Conservation (phyloP, 306 rosid genomes). For the Begonia loranthoides region DNA sequence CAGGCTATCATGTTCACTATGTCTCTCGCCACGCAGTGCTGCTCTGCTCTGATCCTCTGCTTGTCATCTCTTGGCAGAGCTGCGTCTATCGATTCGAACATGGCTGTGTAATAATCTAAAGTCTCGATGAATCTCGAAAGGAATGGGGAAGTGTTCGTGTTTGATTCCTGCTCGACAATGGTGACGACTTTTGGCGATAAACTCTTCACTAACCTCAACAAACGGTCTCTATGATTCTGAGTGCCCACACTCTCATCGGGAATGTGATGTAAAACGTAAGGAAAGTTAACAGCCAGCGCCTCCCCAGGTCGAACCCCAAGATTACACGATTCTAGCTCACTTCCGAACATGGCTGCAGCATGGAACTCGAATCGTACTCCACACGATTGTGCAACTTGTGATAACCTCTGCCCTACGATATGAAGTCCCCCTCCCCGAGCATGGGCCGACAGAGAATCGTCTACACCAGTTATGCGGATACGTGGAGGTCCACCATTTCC, state of each 20-base stretch:
- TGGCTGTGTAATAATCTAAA: slow-evolving; percentile 50
- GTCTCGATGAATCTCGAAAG: slow-evolving; percentile 57
- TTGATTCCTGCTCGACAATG: slow-evolving; percentile 77
- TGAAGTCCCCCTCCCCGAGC: slow-evolving; percentile 94
- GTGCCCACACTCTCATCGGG: slow-evolving; percentile 86
- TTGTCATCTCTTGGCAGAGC: slow-evolving; percentile 13
- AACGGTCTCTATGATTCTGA: slow-evolving; percentile 63
- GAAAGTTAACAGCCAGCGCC: slow-evolving; percentile 64
- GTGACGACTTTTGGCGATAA: slow-evolving; percentile 63
- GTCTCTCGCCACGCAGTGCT: no score
- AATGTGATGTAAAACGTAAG: slow-evolving; percentile 72
- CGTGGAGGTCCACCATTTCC: slow-evolving; percentile 44
- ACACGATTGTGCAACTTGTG: slow-evolving; percentile 22
- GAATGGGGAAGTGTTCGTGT: slow-evolving; percentile 84
- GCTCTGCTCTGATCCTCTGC: not conserved
- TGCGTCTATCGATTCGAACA: slow-evolving; percentile 71
- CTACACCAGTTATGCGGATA: slow-evolving; percentile 67
- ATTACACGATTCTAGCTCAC: slow-evolving; percentile 34
- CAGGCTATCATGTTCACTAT: no score
- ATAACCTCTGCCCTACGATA: slow-evolving; percentile 41
- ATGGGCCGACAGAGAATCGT: slow-evolving; percentile 67
- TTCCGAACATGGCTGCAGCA: slow-evolving; percentile 62
- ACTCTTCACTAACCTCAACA: slow-evolving; percentile 55
- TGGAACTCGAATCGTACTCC: slow-evolving; percentile 67
- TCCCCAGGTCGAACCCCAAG: slow-evolving; percentile 44